A percentile compares a stretch with the other conserved stretches of the same genome.
Conservation (phyloP, 768 basidiomycete species). For the Lactarius hengduanensis region DNA sequence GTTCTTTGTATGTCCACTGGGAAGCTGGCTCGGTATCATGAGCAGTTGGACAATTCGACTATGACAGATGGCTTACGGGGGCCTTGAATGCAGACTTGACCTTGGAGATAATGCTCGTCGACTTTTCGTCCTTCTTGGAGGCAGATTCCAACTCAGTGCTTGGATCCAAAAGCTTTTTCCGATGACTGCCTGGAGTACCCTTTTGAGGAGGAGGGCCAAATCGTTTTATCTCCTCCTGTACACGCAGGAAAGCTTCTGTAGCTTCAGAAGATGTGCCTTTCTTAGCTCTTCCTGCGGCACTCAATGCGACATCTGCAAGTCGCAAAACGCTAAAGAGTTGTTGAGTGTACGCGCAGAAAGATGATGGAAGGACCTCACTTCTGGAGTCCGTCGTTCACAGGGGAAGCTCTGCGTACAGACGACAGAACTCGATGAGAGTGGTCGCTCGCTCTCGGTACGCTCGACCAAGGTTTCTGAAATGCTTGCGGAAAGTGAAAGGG, state of each 20-base stretch:
- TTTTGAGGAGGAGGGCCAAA: not conserved
- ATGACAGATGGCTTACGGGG: not conserved
- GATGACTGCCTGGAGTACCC: not conserved
- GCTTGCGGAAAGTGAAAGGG: not conserved
- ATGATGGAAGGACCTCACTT: not conserved
- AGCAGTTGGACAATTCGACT: not conserved
- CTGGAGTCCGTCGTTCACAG: not conserved
- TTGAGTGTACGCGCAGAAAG: not conserved
- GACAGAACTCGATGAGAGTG: conserved; percentile 7
- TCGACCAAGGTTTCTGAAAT: not conserved
- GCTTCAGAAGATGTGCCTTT: not conserved
- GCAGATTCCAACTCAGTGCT: not conserved
- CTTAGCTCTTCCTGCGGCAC: not conserved
- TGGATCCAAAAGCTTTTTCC: not conserved
- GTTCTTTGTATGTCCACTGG: too few species aligned
- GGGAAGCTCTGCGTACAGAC: not conserved
- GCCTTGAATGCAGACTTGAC: not conserved
- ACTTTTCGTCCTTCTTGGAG: not conserved
- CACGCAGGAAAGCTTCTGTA: not conserved
- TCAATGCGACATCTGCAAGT: conserved; percentile 9
- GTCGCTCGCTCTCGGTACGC: not conserved
- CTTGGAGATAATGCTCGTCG: not conserved
- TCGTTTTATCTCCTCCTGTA: not conserved
- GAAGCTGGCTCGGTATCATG: not conserved
- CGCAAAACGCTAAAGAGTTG: not conserved